Base-by-base conservation (phyloP, 1,284 basidiomycete species). In the Melampsora allii-populina region DNA sequence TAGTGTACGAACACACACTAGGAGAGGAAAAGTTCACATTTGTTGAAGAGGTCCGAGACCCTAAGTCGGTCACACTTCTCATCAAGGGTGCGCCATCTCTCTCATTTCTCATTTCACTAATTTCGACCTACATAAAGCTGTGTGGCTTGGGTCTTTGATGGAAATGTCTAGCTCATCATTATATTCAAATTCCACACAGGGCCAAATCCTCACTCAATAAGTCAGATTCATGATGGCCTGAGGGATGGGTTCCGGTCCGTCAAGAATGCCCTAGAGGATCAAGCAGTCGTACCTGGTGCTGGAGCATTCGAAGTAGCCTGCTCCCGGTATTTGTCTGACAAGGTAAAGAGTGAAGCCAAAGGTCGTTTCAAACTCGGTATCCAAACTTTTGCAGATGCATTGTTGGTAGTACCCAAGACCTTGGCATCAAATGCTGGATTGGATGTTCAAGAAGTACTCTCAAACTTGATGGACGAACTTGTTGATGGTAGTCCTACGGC, bases 1-100 rank as follows among this genome's bases (percentile, higher is more conserved):
- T 98, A 69, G 94, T 99, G 33, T 99, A 99, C 84, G 96, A 99
- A 83, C 94, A 98, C 83, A 98, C 95, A 9, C 87, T 99, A 31
- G 95, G 96, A 78, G 96, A 99, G 83, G 96, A 99, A 81, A 99
- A 98, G 82, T 99, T 87, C 83, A 99, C 96, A 0, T 98, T 98
- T 82, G 86, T 99, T 63, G 96, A 98, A 83, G 92, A 98, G 77
- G 94, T 96, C 82, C 92, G 90, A 83, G 88, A 91, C 76, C 95
- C 96, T n/a, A 94, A 93, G 86, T 91, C 89, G 76, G 96, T 98
- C 48, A 98, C 96, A 6, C 86, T 99, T 73, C 86, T 99, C 76
- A 92, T 99, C 85, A 97, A 97, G 83, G 94, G 93, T 84, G 76
- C 79, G 82, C 76, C 50, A 50, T 46, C 33, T 58, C 31, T 50